Base-by-base conservation (phyloP, 1,284 basidiomycete species). In the Fomitopsis pinicola region DNA sequence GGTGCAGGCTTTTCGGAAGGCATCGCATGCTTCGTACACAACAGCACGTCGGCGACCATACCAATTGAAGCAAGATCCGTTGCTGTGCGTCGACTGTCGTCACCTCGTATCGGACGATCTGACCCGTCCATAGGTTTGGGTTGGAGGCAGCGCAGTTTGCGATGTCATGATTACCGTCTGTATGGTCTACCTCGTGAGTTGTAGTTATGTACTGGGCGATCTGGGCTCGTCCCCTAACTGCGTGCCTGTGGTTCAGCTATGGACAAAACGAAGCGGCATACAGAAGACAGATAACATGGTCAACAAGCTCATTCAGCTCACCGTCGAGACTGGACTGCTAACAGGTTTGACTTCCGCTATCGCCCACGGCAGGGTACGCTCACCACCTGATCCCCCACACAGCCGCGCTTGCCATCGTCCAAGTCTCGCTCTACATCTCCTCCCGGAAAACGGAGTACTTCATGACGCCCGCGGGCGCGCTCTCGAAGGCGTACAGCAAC, bases 401-500 rank as follows among this genome's bases (percentile, higher is more conserved):
- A 59, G 57, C 57, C 19, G 35, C 46, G 19, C 14, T 59, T 10
- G 57, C 57, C 45, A 42, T 59, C 36, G 15, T 59, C 26, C 36
- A 52, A 8, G 14, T 59, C 19, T 38, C 36, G 17, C 48, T 59
- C 30, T 53, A 48, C 30, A 15, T 52, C 40, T 22, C 19, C 17
- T 59, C 52, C 36, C 30, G 42, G n/a, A 8, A 50, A 1, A 59
- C 44, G 5, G 44, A 52, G 30, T 59, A 40, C 36, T 50, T 48
- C 40, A 50, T 59, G 35, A 42, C 57, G 35, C 57, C 57, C 14
- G 45, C 57, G 10, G 44, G 44, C 36, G 26, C 46, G 46, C 46
- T 59, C 46, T 59, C 57, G 3, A 59, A 59, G 57, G 36, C 38
- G 10, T 59, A 59, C 46, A 52, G 57, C 40, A 59, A 50, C 44